Base-by-base conservation (phyloP, 768 basidiomycete species). In the Lactarius evosmus region DNA sequence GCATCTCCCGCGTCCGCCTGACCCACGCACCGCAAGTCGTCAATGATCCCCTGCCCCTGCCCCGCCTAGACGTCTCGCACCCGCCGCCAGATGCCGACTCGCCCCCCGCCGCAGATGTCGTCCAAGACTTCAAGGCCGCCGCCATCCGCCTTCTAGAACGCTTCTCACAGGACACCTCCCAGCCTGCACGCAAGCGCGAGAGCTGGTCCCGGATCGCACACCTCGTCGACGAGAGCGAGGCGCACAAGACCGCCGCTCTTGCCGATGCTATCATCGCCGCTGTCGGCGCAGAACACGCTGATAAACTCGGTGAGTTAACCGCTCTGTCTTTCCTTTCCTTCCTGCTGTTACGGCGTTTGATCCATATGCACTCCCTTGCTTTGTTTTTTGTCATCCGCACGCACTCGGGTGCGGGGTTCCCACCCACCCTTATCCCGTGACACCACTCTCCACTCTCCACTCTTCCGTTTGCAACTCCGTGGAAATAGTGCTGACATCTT, bases 151-250 rank as follows among this genome's bases (percentile, higher is more conserved):
- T 93, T 1, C 78, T 93, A 25, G 88, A 91, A 70, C 79, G 87
- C 29, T 82, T 92, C 7, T 75, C 77, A 38, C 74, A 71, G 66
- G 81, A 81, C 57, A 70, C 75, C 1, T 65, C 71, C 5, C 78
- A 76, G 55, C 78, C 80, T 56, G 73, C 80, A 29, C 51, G 58
- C 2, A 78, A 84, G 62, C 83, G 83, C 62, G 90, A 91, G 36
- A 84, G 83, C 7, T 91, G 86, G 75, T 73, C 79, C 70, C 88
- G 86, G 74, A 84, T 91, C 58, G 79, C 86, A 3, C 77, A 76
- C 34, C 87, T 91, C 83, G 77, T 92, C 11, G 89, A 91, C 63
- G 88, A 93, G 40, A 80, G 87, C 17, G 80, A 85, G 0, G 80
- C 83, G 67, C 79, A 82, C 9, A 77, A 84, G 32, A 83, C 86